Conservation (phyloP, 176 grass and related monocot genomes). For the Thinopyrum elongatum region DNA sequence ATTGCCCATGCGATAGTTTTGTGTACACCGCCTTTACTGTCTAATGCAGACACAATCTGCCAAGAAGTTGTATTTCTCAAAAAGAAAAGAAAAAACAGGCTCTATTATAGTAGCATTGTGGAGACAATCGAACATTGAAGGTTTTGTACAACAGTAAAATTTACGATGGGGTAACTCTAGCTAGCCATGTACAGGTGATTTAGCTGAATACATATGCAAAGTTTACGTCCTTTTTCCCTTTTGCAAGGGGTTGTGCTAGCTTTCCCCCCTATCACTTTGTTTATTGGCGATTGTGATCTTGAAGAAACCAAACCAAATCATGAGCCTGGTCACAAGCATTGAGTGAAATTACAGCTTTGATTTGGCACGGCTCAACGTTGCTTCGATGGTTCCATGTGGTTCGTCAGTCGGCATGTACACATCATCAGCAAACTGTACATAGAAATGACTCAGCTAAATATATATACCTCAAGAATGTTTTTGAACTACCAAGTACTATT, state of each 20-base stretch:
- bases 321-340: not conserved
- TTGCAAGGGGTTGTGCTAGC: not conserved
- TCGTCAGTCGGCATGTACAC: conserved; percentile 90
- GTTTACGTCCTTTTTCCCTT: conserved; percentile 7
- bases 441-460: not conserved
- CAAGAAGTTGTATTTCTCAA: too few relatives aligned
- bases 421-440: conserved; percentile 81
- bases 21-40: too few relatives aligned
- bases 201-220: not conserved
- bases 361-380: conserved; percentile 59
- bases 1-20: too few relatives aligned
- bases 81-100: too few relatives aligned
- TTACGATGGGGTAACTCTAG: not conserved
- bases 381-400: conserved; percentile 95
- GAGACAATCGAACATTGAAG: too few relatives aligned
- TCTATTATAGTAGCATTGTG: too few relatives aligned
- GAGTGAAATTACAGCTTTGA: conserved; percentile 61
- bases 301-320: conserved; percentile 1
- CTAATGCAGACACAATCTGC: too few relatives aligned
- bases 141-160: too few relatives aligned
- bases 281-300: not conserved
- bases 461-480: too few relatives aligned
- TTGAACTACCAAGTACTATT: too few relatives aligned
- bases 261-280: not conserved
- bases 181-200: not conserved